A percentile compares a stretch with the other conserved stretches of the same genome.
Evolutionary conservation across 768 basidiomycete species (phyloP).

Genomic region (Termitomyces sp.): DNA sequence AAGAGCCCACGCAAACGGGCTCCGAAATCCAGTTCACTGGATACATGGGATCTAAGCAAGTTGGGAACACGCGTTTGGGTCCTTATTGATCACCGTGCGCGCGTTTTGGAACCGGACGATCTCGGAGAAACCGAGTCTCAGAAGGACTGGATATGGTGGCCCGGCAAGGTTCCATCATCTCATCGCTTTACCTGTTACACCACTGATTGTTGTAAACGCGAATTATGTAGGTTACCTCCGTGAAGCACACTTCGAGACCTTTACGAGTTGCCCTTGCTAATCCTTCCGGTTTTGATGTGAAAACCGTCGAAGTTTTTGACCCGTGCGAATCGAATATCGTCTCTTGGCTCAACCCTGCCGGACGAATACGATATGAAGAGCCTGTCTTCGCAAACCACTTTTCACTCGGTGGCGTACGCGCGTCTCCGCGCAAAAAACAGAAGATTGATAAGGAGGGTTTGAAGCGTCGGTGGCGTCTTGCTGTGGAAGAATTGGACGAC

Average conservation of each 20-base stretch:
- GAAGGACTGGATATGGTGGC: slow-evolving; percentile 62
- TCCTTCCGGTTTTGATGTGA: slow-evolving; percentile 18
- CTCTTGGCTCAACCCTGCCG: slow-evolving; percentile 27
- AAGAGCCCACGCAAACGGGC: slow-evolving; percentile 9
- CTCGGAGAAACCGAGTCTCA: slow-evolving; percentile 16
- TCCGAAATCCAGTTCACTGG: neutral
- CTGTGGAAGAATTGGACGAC: slow-evolving; percentile 40
- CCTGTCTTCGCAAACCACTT: slow-evolving; percentile 30
- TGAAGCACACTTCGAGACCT: slow-evolving; percentile 15
- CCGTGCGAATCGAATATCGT: slow-evolving; percentile 42
- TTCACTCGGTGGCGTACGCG: slow-evolving; percentile 10
- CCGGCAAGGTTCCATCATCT: slow-evolving; percentile 50
- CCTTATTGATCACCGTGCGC: slow-evolving; percentile 40
- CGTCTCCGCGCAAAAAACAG: slow-evolving; percentile 47
- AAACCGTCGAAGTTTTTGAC: slow-evolving; percentile 30
- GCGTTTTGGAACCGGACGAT: slow-evolving; percentile 31
- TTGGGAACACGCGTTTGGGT: slow-evolving; percentile 53
- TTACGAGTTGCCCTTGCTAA: slow-evolving; percentile 26
- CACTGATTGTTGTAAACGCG: slow-evolving; percentile 6
- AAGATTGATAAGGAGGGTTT: slow-evolving; percentile 34
- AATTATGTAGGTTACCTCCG: slow-evolving; percentile 20
- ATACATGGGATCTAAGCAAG: slow-evolving; percentile 23
- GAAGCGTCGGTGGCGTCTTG: slow-evolving; percentile 45
- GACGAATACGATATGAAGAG: slow-evolving; percentile 42
- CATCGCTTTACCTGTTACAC: slow-evolving; percentile 5